Conservation (phyloP, 768 basidiomycete genomes). For the Galerina marginata region DNA sequence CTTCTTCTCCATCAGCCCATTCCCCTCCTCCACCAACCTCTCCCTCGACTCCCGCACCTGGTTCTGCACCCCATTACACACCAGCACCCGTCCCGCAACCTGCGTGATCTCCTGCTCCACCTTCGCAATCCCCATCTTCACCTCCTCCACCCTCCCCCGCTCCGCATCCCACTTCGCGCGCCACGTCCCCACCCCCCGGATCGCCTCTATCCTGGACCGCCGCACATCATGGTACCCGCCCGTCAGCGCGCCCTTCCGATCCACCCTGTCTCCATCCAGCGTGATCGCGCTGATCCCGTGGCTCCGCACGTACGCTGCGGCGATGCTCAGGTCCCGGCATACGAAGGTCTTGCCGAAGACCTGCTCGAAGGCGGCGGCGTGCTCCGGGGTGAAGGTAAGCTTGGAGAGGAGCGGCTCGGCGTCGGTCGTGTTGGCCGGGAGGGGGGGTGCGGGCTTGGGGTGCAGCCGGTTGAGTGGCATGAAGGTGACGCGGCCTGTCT, state of each 20-base stretch:
- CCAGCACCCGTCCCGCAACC: constrained; percentile 73
- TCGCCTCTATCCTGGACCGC: constrained; percentile 87
- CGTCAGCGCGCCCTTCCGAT: constrained; percentile 93
- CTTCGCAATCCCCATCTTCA: constrained; percentile 68
- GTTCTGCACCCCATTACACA: constrained; percentile 69
- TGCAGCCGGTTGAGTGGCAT: constrained; percentile 97
- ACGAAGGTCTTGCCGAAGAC: constrained; percentile 98
- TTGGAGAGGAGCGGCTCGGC: constrained; percentile 85
- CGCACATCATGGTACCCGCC: constrained; percentile 96
- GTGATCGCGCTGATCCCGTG: constrained; percentile 98
- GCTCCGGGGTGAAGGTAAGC: constrained; percentile 72
- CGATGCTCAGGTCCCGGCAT: constrained; percentile 89
- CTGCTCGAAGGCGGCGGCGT: constrained; percentile 89
- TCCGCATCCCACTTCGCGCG: constrained; percentile 72
- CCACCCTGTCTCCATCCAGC: constrained; percentile 96
- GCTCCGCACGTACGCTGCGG: constrained; percentile 92
- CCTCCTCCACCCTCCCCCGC: constrained; percentile 68
- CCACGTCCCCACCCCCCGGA: constrained; percentile 80
- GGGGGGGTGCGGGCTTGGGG: constrained; percentile 67
- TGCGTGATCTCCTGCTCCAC: constrained; percentile 90
- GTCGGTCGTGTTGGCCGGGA: constrained; percentile 64
- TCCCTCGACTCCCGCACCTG: constrained; percentile 74
- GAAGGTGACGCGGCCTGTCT: constrained; percentile 94
- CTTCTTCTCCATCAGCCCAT: constrained; percentile 64
- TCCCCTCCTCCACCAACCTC: constrained; percentile 65